Base-by-base conservation (phyloP, 2,329 filamentous ascomycete genomes). In the Pseudopithomyces maydicus region DNA sequence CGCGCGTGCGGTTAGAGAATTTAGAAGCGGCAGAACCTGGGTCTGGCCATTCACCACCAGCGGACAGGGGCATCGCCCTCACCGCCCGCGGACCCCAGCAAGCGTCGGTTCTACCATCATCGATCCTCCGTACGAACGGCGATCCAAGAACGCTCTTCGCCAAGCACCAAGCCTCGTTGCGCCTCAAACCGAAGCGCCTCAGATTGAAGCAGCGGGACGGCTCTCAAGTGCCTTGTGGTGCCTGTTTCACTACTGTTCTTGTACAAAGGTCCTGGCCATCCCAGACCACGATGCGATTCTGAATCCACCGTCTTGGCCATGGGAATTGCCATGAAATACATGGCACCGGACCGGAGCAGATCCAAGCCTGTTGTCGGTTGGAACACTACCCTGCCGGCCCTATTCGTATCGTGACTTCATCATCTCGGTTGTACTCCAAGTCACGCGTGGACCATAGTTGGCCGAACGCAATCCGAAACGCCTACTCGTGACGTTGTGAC, bases 21-120 rank as follows among this genome's bases (percentile, higher is more conserved):
- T 67, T 64, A 61, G 52, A 52, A 49, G 57, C 56, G 69, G 69
- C 71, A 73, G 68, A 73, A 61, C 54, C 35, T 15, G 8, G 29
- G 19, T 47, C 44, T 46, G 45, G 52, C 70, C 68, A 71, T 54
- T 68, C 49, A 61, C 10, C 48, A 41, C 6, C 17, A 33, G 52
- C 53, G 39, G 49, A 57, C 47, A 54, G 26, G 44, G 19, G 4
- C 38, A 15, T 38, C 29, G 26, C 41, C 3, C 41, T 69, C 64
- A 71, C 67, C 68, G 66, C 67, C 65, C 59, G 52, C 55, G 20
- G 8, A 29, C 52, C 55, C 43, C 17, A 54, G 58, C 45, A 47
- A 56, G 36, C 55, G 52, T 49, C 52, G 46, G 45, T 52, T 55
- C 55, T 53, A 54, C 52, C 44, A 49, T 19, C 51, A 67, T 62